Percentiles rank a stretch among this genome's conserved stretches.
Evolutionary conservation across 306 rosid species (phyloP).

Genomic region (Herpetospermum pedunculosum): DNA sequence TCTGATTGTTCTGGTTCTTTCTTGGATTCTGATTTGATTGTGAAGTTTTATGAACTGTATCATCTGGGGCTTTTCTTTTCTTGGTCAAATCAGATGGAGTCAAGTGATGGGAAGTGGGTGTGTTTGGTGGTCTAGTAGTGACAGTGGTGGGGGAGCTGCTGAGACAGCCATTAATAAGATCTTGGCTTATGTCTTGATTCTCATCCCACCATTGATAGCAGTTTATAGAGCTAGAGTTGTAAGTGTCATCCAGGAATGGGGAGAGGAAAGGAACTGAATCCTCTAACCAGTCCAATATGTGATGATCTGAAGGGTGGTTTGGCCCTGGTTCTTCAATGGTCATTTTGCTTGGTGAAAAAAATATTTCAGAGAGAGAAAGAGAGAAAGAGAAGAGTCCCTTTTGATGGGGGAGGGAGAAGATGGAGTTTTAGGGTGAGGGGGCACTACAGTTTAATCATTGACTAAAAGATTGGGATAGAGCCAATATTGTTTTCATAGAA

Average conservation of each 20-base stretch:
- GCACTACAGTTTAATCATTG: slow-evolving; percentile 32
- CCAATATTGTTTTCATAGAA: slow-evolving; percentile 9
- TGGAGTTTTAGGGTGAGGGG: slow-evolving; percentile 3
- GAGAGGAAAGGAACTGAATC: slow-evolving; percentile 61
- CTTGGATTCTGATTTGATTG: slow-evolving; percentile 20
- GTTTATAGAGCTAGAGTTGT: slow-evolving; percentile 28
- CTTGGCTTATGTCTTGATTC: slow-evolving; percentile 26
- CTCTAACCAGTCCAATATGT: slow-evolving; percentile 67
- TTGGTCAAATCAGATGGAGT: slow-evolving; percentile 37
- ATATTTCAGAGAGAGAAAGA: not conserved
- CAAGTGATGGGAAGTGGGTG: slow-evolving; percentile 14
- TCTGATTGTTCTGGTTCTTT: slow-evolving; percentile 24
- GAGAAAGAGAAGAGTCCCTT: not conserved
- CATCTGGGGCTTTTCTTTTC: slow-evolving; percentile 42
- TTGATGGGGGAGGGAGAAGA: slow-evolving; percentile 6
- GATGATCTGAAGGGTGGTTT: slow-evolving; percentile 55
- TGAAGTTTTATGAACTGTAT: slow-evolving; percentile 20
- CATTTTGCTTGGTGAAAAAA: slow-evolving; percentile 24
- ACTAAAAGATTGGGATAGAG: slow-evolving; percentile 24
- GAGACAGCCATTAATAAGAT: slow-evolving; percentile 19
- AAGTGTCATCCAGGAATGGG: slow-evolving; percentile 59
- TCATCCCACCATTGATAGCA: slow-evolving; percentile 58
- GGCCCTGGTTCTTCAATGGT: slow-evolving; percentile 40
- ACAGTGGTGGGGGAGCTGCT: slow-evolving; percentile 16
- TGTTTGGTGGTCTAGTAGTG: slow-evolving; percentile 17